Percentiles rank a stretch among this genome's conserved stretches.
phyloP scores from a whole-genome alignment of 2,329 filamentous ascomycete species.

The Exophiala phaeomuriformis region DNA sequence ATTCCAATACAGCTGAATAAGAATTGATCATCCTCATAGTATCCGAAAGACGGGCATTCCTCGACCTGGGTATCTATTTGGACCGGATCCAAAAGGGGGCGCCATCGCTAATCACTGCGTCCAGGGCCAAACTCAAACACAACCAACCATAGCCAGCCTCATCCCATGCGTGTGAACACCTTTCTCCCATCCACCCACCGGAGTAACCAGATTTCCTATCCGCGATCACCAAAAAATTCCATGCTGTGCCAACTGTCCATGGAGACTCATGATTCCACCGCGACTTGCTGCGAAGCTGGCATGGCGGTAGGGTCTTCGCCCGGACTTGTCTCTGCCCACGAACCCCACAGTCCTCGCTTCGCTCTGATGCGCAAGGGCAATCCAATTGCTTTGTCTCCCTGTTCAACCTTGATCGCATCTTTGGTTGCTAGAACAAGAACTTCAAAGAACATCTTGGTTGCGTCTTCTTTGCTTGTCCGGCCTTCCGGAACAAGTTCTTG shows the following conservation, averaged over 20 bases:
- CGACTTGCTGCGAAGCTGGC: constrained; percentile 16
- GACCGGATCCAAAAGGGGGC: too few relatives aligned
- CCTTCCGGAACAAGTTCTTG: constrained; percentile 81
- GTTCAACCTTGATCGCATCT: constrained; percentile 95
- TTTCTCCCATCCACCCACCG: too few relatives aligned
- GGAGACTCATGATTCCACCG: neutral
- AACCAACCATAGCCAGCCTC: neutral
- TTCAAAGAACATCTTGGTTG: constrained; percentile 99
- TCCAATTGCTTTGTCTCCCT: constrained; percentile 64
- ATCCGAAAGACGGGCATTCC: too few relatives aligned
- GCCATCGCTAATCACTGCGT: too few relatives aligned
- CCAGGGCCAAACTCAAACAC: neutral
- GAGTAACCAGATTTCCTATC: too few relatives aligned
- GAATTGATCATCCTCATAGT: too few relatives aligned
- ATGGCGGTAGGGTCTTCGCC: constrained; percentile 19
- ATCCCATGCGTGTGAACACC: neutral
- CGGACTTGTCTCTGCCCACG: constrained; percentile 69
- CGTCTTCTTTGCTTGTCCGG: constrained; percentile 75
- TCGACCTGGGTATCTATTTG: too few relatives aligned
- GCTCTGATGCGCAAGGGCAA: constrained; percentile 74
- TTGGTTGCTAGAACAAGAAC: constrained; percentile 92
- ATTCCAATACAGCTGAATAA: too few relatives aligned
- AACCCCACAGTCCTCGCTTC: constrained; percentile 94
- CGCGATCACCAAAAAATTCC: too few relatives aligned
- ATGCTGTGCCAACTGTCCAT: neutral